phyloP scores from a whole-genome alignment of 2,329 filamentous ascomycete genomes.

The Stagonosporopsis rhizophila region DNA sequence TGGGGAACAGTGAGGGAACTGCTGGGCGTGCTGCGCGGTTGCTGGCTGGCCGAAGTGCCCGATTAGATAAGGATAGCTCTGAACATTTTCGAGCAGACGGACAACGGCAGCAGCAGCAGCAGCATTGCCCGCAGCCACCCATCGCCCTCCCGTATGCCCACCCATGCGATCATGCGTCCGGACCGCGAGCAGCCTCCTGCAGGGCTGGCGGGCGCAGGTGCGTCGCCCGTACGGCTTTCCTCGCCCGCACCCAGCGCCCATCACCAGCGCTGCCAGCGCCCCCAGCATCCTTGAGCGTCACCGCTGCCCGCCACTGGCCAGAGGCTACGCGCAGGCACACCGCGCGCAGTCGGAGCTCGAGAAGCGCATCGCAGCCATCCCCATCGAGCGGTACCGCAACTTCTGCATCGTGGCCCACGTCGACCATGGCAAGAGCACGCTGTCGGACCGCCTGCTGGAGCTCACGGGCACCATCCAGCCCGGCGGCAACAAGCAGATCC shows the following conservation, averaged over 20 bases:
- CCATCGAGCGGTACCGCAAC: slow-evolving; percentile 83
- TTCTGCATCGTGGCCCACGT: slow-evolving; percentile 99
- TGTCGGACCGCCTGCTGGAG: slow-evolving; percentile 91
- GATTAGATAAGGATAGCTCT: slow-evolving; percentile 16
- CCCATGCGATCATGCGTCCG: slow-evolving; percentile 60
- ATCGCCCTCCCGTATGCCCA: slow-evolving; percentile 38
- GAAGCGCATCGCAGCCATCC: slow-evolving; percentile 73
- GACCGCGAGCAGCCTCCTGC: slow-evolving; percentile 52
- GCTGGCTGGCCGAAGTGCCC: too few species aligned
- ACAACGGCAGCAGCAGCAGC: neutral
- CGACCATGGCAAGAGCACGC: slow-evolving; percentile 97
- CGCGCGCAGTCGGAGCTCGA: slow-evolving; percentile 62
- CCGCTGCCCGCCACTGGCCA: slow-evolving; percentile 17
- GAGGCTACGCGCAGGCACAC: slow-evolving; percentile 46
- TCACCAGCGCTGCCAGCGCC: neutral
- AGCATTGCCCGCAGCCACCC: slow-evolving; percentile 3
- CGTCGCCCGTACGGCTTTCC: slow-evolving; percentile 28
- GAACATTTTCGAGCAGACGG: slow-evolving; percentile 10
- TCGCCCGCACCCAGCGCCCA: neutral
- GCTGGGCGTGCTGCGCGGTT: neutral
- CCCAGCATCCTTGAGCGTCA: slow-evolving; percentile 33
- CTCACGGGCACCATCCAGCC: slow-evolving; percentile 89
- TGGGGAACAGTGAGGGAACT: slow-evolving; percentile 11
- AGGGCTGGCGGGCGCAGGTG: slow-evolving; percentile 43
- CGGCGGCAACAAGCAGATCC: slow-evolving; percentile 89